phyloP scores from a whole-genome alignment of 2,329 filamentous ascomycete genomes.

The Blumeriella jaapii region DNA sequence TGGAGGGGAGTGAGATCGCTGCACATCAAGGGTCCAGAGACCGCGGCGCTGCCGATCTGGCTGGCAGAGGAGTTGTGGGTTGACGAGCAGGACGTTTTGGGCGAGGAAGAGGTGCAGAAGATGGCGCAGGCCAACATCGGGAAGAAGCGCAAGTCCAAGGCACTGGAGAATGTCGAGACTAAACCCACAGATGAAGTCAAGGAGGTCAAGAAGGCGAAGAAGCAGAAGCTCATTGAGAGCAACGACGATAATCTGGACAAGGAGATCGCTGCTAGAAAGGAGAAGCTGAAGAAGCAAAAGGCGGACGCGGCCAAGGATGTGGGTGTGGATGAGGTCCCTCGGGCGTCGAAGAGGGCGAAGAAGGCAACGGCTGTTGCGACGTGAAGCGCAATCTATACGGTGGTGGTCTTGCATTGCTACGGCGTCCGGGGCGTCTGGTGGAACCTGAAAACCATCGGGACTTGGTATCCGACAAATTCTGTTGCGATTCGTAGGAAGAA shows the following conservation, averaged over 20 bases:
- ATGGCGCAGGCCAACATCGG: constrained; percentile 36
- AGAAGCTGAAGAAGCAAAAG: constrained; percentile 29
- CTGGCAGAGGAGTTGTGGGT: constrained; percentile 85
- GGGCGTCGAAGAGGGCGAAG: constrained; percentile 19
- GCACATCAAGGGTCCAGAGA: constrained; percentile 84
- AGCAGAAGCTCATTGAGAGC: constrained; percentile 28
- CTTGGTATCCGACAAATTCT: neutral
- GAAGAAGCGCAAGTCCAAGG: constrained; percentile 40
- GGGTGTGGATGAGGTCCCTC: constrained; percentile 20
- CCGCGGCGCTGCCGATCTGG: constrained; percentile 87
- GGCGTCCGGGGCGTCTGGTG: neutral
- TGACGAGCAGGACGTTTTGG: constrained; percentile 62
- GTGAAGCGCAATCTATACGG: constrained; percentile 7
- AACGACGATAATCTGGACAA: constrained; percentile 27
- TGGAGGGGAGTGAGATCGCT: constrained; percentile 79
- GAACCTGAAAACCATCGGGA: neutral
- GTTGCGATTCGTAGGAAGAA: neutral
- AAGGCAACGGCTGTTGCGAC: constrained; percentile 19
- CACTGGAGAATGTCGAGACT: constrained; percentile 23
- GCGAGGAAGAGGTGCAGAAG: constrained; percentile 36
- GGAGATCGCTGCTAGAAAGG: constrained; percentile 28
- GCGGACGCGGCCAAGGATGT: constrained; percentile 22
- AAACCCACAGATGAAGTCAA: constrained; percentile 24
- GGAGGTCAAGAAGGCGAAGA: constrained; percentile 26
- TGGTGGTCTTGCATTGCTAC: constrained; percentile 1